phyloP scores from a whole-genome alignment of 768 basidiomycete species.

The Rhizopogon vinicolor region DNA sequence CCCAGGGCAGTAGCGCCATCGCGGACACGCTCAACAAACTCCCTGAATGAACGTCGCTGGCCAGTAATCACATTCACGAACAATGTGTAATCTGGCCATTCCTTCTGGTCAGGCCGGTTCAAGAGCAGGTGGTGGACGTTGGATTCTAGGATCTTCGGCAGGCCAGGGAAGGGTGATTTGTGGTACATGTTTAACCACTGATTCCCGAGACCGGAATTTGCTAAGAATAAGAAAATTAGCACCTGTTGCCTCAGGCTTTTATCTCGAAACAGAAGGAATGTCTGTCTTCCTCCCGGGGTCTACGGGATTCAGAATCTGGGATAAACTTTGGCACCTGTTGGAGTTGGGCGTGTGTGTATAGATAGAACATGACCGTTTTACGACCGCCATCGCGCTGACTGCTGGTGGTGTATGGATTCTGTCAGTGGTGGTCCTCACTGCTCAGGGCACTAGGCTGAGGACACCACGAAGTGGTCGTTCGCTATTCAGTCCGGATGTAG shows the following conservation, averaged over 20 bases:
- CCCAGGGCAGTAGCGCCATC: constrained; percentile 50
- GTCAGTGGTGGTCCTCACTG: too few species aligned
- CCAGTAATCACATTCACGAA: constrained; percentile 51
- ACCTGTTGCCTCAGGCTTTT: neutral
- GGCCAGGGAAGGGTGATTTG: constrained; percentile 46
- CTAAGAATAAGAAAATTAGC: neutral
- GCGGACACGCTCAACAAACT: constrained; percentile 42
- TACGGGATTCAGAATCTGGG: too few species aligned
- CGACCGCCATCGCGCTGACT: too few species aligned
- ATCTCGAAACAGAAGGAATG: neutral
- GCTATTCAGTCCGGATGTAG: too few species aligned
- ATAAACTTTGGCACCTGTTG: too few species aligned
- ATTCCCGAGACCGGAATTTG: neutral
- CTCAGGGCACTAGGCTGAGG: too few species aligned
- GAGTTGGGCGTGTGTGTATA: too few species aligned
- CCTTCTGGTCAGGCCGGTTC: constrained; percentile 41
- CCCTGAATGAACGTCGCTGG: constrained; percentile 32
- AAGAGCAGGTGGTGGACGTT: constrained; percentile 50
- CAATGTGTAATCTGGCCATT: constrained; percentile 46
- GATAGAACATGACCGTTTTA: too few species aligned
- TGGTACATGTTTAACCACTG: constrained; percentile 36
- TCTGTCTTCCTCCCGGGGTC: too few species aligned
- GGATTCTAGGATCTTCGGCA: constrained; percentile 38
- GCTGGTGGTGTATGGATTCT: too few species aligned
- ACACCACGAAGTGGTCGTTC: too few species aligned